Conservation (phyloP, 371 early-diverging fungal genomes). For the Mucor circinelloides region DNA sequence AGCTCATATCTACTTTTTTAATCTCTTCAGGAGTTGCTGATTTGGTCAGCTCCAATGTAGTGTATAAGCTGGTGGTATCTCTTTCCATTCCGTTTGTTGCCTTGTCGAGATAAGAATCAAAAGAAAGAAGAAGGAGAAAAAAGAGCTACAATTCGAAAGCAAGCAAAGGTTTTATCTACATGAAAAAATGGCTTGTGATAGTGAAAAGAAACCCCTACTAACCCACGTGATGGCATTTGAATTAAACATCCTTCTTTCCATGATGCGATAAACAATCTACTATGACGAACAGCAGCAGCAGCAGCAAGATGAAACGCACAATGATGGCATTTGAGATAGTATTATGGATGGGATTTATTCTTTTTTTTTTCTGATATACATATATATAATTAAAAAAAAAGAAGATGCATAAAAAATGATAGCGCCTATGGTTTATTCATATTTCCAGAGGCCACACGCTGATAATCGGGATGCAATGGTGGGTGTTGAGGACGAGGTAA, state of each 20-base stretch:
- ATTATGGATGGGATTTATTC: background rate
- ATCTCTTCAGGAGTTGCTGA: slow-evolving; percentile 68
- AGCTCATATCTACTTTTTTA: slow-evolving; percentile 51
- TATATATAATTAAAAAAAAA: background rate
- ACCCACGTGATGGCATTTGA: background rate
- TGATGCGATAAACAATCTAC: background rate
- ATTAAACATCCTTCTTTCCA: background rate
- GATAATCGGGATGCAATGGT: background rate
- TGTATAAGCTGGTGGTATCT: slow-evolving; percentile 44
- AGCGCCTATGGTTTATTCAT: background rate
- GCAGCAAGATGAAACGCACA: background rate
- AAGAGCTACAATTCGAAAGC: background rate
- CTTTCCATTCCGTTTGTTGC: background rate
- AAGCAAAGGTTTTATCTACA: background rate
- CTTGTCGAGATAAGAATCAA: background rate
- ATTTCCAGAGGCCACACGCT: background rate
- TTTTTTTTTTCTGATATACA: too few species aligned
- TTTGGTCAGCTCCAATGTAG: slow-evolving; percentile 57
- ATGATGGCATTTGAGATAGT: background rate
- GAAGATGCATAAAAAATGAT: background rate
- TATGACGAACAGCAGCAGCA: background rate
- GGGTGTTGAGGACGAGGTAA: slow-evolving; percentile 1
- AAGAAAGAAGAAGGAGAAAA: background rate
- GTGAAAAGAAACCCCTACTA: background rate
- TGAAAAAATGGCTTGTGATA: background rate